Conservation (phyloP, 768 basidiomycete genomes). For the Xerocomellus chrysenteron region DNA sequence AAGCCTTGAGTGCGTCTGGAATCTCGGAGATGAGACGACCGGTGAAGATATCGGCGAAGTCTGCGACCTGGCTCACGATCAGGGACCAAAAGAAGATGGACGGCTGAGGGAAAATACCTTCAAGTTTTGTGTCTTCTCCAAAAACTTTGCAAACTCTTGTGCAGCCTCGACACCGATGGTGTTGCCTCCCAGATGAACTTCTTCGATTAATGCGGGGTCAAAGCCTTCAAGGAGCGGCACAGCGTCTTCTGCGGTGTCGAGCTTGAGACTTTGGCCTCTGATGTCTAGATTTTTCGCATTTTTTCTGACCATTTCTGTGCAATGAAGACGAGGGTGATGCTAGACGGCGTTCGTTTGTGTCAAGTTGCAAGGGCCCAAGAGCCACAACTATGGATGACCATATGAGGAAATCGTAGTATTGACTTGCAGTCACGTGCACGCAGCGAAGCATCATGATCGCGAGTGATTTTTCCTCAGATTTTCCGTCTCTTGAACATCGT, state of each 20-base stretch:
- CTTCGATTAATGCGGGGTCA: conserved; percentile 68
- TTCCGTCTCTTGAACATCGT: conserved; percentile 1
- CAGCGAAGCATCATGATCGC: neutral
- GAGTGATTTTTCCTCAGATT: neutral
- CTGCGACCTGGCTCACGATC: conserved; percentile 66
- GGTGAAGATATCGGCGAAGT: conserved; percentile 98
- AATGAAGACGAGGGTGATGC: neutral
- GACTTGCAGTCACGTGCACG: conserved; percentile 24
- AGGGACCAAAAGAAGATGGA: neutral
- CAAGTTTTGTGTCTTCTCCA: conserved; percentile 63
- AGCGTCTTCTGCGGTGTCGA: conserved; percentile 73
- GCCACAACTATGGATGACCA: conserved; percentile 17
- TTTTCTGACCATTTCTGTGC: conserved; percentile 17
- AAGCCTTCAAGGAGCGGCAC: conserved; percentile 66
- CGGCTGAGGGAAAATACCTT: conserved; percentile 47
- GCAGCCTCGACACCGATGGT: conserved; percentile 92
- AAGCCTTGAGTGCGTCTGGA: conserved; percentile 80
- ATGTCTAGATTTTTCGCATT: conserved; percentile 26
- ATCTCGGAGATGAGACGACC: conserved; percentile 95
- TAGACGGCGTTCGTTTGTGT: neutral
- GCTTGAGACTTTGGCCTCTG: conserved; percentile 54
- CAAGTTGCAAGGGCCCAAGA: neutral
- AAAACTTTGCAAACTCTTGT: conserved; percentile 74
- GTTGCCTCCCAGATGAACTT: conserved; percentile 93
- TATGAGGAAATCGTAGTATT: conserved; percentile 12